Evolutionary conservation across 441 rosid species (phyloP).

Genomic region (Monsonia emarginata): DNA sequence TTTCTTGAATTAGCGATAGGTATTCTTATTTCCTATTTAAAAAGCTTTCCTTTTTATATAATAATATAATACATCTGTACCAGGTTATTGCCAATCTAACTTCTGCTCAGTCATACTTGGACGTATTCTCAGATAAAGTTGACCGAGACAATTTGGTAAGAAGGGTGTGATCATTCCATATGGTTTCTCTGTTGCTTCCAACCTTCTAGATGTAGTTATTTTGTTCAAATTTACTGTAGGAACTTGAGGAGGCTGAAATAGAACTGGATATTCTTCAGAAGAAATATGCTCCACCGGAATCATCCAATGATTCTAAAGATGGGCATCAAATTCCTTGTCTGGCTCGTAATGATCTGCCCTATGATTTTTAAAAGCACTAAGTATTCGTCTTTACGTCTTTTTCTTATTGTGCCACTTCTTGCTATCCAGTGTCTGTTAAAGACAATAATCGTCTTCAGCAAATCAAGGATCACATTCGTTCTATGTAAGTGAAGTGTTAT

Average conservation of each 20-base stretch:
- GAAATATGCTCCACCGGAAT: conserved; percentile 29
- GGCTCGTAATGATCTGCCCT: conserved; percentile 25
- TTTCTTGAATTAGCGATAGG: neutral
- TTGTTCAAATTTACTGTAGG: conserved; percentile 30
- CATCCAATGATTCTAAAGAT: conserved; percentile 25
- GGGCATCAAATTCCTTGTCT: conserved; percentile 24
- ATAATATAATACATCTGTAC: conserved; percentile 12
- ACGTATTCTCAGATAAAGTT: conserved; percentile 40
- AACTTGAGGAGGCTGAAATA: conserved; percentile 65
- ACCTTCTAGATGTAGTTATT: conserved; percentile 12
- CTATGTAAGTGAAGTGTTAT: conserved; percentile 40
- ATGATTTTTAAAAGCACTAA: no score
- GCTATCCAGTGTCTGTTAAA: conserved; percentile 38
- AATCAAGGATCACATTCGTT: conserved; percentile 50
- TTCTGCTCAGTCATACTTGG: conserved; percentile 58
- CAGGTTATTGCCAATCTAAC: conserved; percentile 63
- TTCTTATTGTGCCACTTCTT: conserved; percentile 8
- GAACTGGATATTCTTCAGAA: conserved; percentile 52
- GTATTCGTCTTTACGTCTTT: no score
- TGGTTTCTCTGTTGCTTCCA: conserved; percentile 14
- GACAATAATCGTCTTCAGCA: conserved; percentile 52
- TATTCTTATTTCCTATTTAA: conserved; percentile 4
- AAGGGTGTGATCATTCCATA: conserved; percentile 8
- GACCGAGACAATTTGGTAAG: conserved; percentile 51
- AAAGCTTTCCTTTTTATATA: neutral